Base-by-base conservation (phyloP, 495 filamentous ascomycete species). In the Hypoxylon cercidicola region DNA sequence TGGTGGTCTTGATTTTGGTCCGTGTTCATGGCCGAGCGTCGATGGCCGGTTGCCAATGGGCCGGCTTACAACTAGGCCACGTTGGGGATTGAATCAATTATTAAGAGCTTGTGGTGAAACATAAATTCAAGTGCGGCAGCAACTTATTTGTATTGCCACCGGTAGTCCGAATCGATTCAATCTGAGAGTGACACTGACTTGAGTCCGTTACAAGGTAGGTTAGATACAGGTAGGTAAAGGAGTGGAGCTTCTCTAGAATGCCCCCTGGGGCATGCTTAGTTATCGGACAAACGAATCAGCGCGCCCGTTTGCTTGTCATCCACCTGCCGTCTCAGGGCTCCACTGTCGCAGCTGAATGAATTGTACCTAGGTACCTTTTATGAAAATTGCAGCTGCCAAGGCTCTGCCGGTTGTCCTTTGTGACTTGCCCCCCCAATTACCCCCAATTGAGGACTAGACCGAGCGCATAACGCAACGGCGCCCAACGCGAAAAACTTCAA, bases 401-500 rank as follows among this genome's bases (percentile, higher is more conserved):
- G 5, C 30, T 39, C 11, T 56, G 25, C 25, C 25, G 10, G 21
- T 56, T 35, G 37, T 20, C 18, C 32, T 23, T 39, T 12, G 16
- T 37, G 18, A 35, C 37, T 15, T 32, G 30, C 16, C 39, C 52
- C 52, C 52, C 40, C 40, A 25, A 18, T 25, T 13, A n/a, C 23
- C 28, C 47, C 57, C 39, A 39, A 52, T 52, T 41, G 19, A 54
- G 23, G 53, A 32, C 30, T 40, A 39, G 48, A 65, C 50, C 56
- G 52, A 44, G 53, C 58, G 64, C 52, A 68, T 68, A 68, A 67
- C 53, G 64, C 64, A 68, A 34, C 32, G 47, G 54, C 59, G 58
- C 64, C 64, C 64, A 68, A 68, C 60, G 59, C 52, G 45, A 63
- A 62, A 68, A 68, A 68, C 48, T 62, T 63, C 60, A 63, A 50